Base-by-base conservation (phyloP, 2,329 filamentous ascomycete genomes). In the Fonsecaea monophora region DNA sequence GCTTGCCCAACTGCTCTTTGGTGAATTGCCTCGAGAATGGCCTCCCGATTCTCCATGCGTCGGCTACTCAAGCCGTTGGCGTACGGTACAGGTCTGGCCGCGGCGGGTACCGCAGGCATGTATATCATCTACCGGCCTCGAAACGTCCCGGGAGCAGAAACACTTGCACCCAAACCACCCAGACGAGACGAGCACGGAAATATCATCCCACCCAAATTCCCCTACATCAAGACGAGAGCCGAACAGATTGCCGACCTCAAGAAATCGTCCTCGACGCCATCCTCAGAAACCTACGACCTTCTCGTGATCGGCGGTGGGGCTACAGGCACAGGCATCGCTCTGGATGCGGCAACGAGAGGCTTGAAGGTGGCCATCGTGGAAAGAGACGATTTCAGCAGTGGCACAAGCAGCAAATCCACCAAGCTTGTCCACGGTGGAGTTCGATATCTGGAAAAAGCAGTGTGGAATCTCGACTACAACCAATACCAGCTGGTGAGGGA, bases 361-460 rank as follows among this genome's bases (percentile, higher is more conserved):
- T 81, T 94, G 74, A 92, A 89, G 79, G 91, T 94, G 66, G 91
- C 92, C 12, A 80, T 94, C 60, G 90, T 94, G n/a, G 91, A 94
- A 80, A 85, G 91, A 70, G 92, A 94, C 77, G 91, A 94, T 79
- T 94, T 94, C 77, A 89, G 89, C 73, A 86, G 89, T 70, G 91
- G 91, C 37, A 94, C 91, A 58, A 93, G 90, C 82, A 92, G 89
- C 78, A 94, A 94, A 82, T 93, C 90, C 81, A 94, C 91, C 57
- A 94, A 94, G 80, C 84, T 94, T 62, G 92, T 94, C 18, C 91
- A 94, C 79, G 91, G 91, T 71, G 91, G 91, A 75, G 92, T 94
- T 65, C 87, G 91, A 72, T 94, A 94, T 76, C 83, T 94, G 65
- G 92, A 94, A 78, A 94, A 94, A 82, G 91, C 91, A 60, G 88